These are phyloP conservation scores for Trypanosomatidae sp. DNA, from an alignment of 208 protist species.

Conservation along the genomic window DNA sequence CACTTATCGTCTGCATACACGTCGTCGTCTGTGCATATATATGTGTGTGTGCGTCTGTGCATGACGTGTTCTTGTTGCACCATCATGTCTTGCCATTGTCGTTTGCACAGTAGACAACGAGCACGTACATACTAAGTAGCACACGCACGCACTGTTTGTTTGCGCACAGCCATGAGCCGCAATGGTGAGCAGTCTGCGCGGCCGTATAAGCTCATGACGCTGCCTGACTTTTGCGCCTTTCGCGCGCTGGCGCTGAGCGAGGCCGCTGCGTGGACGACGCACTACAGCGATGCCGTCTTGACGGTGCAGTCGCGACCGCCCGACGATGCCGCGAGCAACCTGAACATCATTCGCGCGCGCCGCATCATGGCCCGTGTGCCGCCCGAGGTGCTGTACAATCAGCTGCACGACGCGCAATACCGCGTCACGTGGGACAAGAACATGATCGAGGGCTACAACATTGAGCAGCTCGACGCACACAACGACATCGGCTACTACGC, in stretches of 20 bases:
- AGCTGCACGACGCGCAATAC: constrained; percentile 78
- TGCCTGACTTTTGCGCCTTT: constrained; percentile 54
- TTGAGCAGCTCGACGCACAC: constrained; percentile 56
- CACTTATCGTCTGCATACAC: too few relatives aligned
- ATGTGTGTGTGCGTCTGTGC: too few relatives aligned
- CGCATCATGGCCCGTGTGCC: constrained; percentile 55
- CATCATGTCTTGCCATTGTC: too few relatives aligned
- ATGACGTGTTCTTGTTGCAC: too few relatives aligned
- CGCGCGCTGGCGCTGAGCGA: constrained; percentile 28
- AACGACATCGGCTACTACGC: constrained; percentile 89
- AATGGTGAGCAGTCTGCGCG: constrained; percentile 7
- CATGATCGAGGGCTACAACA: constrained; percentile 84
- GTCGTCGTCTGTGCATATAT: too few relatives aligned
- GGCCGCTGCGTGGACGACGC: constrained; percentile 19
- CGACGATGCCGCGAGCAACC: constrained; percentile 14
- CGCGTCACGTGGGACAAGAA: constrained; percentile 72
- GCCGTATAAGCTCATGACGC: constrained; percentile 43
- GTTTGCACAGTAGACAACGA: too few relatives aligned
- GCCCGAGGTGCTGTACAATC: constrained; percentile 63
- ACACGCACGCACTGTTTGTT: too few relatives aligned
- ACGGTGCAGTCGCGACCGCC: constrained; percentile 51
- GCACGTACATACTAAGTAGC: too few relatives aligned
- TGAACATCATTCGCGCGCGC: constrained; percentile 69
- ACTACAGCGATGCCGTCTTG: constrained; percentile 27
- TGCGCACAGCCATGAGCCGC: too few relatives aligned